Percentiles rank a stretch among this genome's conserved stretches.
phyloP scores from a whole-genome alignment of 352 stramenopile species.

The Phytophthora pluvialis region DNA sequence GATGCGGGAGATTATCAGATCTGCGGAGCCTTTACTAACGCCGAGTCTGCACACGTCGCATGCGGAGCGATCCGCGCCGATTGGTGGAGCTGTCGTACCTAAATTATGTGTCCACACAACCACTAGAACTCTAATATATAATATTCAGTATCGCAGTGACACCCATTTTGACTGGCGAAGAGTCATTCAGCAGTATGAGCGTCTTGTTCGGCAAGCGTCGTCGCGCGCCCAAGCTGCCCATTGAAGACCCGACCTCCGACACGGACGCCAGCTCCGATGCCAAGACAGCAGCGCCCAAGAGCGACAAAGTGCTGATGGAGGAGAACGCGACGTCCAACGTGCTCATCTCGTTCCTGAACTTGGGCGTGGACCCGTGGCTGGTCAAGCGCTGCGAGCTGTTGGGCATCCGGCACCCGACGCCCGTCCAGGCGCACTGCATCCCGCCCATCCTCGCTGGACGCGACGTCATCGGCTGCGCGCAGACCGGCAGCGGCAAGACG shows the following conservation, averaged over 20 bases:
- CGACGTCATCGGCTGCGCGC: slow-evolving; percentile 93
- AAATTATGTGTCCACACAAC: too few relatives aligned
- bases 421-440: slow-evolving; percentile 92
- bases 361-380: slow-evolving; percentile 89
- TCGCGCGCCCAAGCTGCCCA: slow-evolving; percentile 24
- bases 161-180: slow-evolving; percentile 5
- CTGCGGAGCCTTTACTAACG: too few relatives aligned
- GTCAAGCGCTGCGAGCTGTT: slow-evolving; percentile 86
- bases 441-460: slow-evolving; percentile 88
- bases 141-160: too few relatives aligned
- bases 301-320: slow-evolving; percentile 55
- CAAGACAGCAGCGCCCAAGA: slow-evolving; percentile 7
- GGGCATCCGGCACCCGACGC: slow-evolving; percentile 88
- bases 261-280: not conserved
- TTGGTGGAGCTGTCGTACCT: too few relatives aligned
- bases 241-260: slow-evolving; percentile 3
- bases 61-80: too few relatives aligned
- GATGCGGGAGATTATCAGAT: too few relatives aligned
- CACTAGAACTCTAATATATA: too few relatives aligned
- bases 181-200: slow-evolving; percentile 51
- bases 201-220: slow-evolving; percentile 82
- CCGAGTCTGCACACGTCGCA: too few relatives aligned
- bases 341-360: slow-evolving; percentile 83
- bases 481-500: slow-evolving; percentile 98
- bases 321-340: slow-evolving; percentile 41